Evolutionary conservation across 495 filamentous ascomycete species (phyloP).

Genomic region (Talaromyces stipitatus): DNA sequence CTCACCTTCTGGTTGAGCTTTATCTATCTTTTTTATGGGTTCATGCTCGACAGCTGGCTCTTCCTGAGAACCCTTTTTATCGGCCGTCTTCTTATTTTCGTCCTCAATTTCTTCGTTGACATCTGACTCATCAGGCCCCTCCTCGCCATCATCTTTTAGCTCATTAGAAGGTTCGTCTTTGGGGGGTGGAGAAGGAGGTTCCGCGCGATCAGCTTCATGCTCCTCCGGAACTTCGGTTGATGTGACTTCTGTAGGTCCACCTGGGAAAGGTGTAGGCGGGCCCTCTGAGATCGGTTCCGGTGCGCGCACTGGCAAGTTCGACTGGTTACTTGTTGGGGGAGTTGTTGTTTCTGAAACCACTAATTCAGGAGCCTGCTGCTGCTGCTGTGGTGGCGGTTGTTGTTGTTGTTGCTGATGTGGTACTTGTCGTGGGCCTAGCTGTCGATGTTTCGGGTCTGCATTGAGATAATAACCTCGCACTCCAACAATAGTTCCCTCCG

Average conservation of each 20-base stretch:
- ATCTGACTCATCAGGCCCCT: neutral
- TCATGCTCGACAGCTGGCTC: conserved; percentile 8
- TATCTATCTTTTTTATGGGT: conserved; percentile 9
- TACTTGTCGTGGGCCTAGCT: conserved; percentile 42
- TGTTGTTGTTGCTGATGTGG: conserved; percentile 34
- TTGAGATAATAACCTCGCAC: conserved; percentile 94
- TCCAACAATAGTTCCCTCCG: conserved; percentile 85
- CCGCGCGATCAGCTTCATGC: conserved; percentile 17
- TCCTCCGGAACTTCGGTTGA: conserved; percentile 23
- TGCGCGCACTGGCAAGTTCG: conserved; percentile 13
- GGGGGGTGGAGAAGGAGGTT: conserved; percentile 29
- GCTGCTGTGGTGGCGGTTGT: too few species aligned
- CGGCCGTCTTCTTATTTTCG: neutral
- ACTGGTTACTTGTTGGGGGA: conserved; percentile 17
- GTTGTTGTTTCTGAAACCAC: conserved; percentile 18
- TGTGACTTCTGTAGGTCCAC: conserved; percentile 25
- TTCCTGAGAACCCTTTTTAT: neutral
- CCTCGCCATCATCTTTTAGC: neutral
- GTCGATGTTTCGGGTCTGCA: conserved; percentile 63
- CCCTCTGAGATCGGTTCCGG: conserved; percentile 23
- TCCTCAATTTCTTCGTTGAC: neutral
- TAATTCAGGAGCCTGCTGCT: conserved; percentile 21
- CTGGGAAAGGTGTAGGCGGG: conserved; percentile 37
- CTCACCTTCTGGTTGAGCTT: conserved; percentile 17
- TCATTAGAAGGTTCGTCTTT: conserved; percentile 10